phyloP scores from a whole-genome alignment of 2,329 filamentous ascomycete genomes.

The Colletotrichum kahawae region DNA sequence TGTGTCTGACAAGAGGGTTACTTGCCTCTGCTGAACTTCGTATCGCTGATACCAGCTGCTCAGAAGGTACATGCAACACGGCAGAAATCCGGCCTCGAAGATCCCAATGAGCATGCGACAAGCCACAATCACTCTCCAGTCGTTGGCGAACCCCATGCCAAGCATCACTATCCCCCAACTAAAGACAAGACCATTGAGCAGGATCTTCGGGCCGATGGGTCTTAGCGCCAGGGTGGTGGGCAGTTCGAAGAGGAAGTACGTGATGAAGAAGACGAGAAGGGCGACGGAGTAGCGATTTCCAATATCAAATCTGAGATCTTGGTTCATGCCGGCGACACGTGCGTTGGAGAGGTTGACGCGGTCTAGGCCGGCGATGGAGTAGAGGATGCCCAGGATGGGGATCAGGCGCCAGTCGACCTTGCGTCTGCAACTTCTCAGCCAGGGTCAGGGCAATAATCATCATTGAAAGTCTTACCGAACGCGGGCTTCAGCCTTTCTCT shows the following conservation, averaged over 20 bases:
- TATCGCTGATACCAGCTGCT: not conserved
- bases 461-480: not conserved
- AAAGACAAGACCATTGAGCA: constrained; percentile 29
- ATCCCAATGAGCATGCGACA: constrained; percentile 28
- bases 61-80: constrained; percentile 17
- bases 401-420: constrained; percentile 40
- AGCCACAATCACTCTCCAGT: constrained; percentile 26
- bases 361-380: constrained; percentile 23
- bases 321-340: constrained; percentile 22
- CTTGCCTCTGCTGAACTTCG: not conserved
- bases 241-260: constrained; percentile 7
- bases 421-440: not conserved
- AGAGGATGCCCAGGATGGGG: constrained; percentile 34
- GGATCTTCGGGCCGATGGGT: constrained; percentile 30
- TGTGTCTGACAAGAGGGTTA: too few species aligned
- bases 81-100: constrained; percentile 29
- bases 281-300: constrained; percentile 21
- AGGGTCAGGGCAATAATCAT: accelerated
- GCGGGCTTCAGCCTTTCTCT: not conserved
- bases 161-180: constrained; percentile 29
- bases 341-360: constrained; percentile 19
- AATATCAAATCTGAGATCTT: constrained; percentile 19
- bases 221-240: not conserved
- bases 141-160: constrained; percentile 35
- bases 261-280: constrained; percentile 26